Base-by-base conservation (phyloP, 2,329 filamentous ascomycete genomes). In the Sordariomycetes sp. region DNA sequence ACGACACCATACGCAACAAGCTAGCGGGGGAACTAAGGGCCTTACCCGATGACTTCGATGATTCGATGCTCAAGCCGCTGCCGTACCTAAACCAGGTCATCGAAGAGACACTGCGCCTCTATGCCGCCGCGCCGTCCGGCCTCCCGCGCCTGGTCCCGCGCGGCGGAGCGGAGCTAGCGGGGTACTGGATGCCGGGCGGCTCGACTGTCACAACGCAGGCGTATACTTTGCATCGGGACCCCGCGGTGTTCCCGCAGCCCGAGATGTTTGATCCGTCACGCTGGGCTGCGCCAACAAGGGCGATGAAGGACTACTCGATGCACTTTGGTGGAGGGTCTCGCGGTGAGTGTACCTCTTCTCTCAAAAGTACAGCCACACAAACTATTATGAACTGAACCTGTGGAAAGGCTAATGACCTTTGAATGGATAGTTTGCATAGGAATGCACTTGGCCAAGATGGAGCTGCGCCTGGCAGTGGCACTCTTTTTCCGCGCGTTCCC, bases 381-480 rank as follows among this genome's bases (percentile, higher is more conserved):
- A n/a, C n/a, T n/a, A n/a, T n/a, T n/a, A n/a, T n/a, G n/a, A n/a
- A n/a, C n/a, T n/a, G n/a, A n/a, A n/a, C n/a, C n/a, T n/a, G n/a
- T 39, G 10, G 15, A 17, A 39, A 10, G 36, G 36, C 13, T 42
- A 10, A 25, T 42, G 15, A 2, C 12, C 1, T 15, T 32, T 28
- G 7, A 8, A 34, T 53, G 45, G 42, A 50, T 59, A 71, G 67
- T 66, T 2, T 85, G 81, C 59, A 68, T 85, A 17, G 81, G 81
- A 1, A 67, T 79, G 28, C 78, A 83, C 59, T 69, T 85, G 22
- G 80, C 81, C 0, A 68, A 71, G 24, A 79, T 80, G 67, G 80
- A 84, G 62, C 62, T 84, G 34, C 71, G 79, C 10, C 72, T 80
- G 39, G 76, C 72, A 0, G 69, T 74, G 0, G 75, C 77, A 0